Conservation (phyloP, 2,329 filamentous ascomycete genomes). For the Lithohypha guttulata region DNA sequence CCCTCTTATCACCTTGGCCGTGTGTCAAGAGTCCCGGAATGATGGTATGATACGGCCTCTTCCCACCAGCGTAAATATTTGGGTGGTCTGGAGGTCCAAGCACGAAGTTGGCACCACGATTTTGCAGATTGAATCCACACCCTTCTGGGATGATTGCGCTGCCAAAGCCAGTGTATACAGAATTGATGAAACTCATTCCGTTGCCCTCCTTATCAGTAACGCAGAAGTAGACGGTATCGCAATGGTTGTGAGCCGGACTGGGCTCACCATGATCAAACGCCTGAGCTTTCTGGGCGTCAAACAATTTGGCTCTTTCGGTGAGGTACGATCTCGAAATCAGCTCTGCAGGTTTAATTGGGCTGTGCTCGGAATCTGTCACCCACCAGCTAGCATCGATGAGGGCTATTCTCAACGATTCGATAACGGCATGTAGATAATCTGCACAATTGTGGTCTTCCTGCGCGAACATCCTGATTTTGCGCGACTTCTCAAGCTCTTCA, state of each 20-base stretch:
- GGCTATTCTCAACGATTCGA: slow-evolving; percentile 77
- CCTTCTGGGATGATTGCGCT: slow-evolving; percentile 73
- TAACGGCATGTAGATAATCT: slow-evolving; percentile 71
- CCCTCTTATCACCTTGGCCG: slow-evolving; percentile 29
- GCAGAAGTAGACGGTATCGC: slow-evolving; percentile 91
- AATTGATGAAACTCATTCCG: slow-evolving; percentile 93
- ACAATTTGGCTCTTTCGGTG: slow-evolving; percentile 55
- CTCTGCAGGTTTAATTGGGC: slow-evolving; percentile 53
- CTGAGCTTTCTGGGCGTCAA: slow-evolving; percentile 43
- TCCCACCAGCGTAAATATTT: slow-evolving; percentile 67
- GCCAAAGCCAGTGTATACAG: slow-evolving; percentile 79
- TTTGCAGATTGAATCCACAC: slow-evolving; percentile 89
- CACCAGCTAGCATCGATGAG: slow-evolving; percentile 89
- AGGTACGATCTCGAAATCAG: slow-evolving; percentile 68
- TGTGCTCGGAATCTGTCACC: slow-evolving; percentile 59
- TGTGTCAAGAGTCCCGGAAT: slow-evolving; percentile 88
- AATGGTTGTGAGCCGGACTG: slow-evolving; percentile 71
- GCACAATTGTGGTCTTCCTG: slow-evolving; percentile 69
- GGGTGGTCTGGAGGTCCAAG: slow-evolving; percentile 57
- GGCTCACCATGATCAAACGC: slow-evolving; percentile 53
- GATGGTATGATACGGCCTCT: slow-evolving; percentile 94
- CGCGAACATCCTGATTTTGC: slow-evolving; percentile 61
- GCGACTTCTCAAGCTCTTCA: slow-evolving; percentile 66
- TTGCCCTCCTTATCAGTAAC: slow-evolving; percentile 75
- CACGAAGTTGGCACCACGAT: slow-evolving; percentile 76